These are phyloP conservation scores for Kazachstania sp. DNA, from an alignment of 1,139 yeast genomes.

Conservation along the genomic window DNA sequence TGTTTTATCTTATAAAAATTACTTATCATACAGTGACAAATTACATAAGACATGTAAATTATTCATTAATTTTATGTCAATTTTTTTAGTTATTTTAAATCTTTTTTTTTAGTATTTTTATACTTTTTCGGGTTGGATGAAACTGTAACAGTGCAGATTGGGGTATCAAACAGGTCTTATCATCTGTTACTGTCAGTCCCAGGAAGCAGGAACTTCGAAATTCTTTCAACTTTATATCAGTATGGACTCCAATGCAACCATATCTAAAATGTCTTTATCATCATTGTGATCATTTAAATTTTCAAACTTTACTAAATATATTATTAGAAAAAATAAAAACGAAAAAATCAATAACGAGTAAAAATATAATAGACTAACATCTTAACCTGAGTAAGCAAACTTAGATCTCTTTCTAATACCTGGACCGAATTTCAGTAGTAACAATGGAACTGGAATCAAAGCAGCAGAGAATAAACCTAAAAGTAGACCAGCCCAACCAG, in stretches of 20 bases:
- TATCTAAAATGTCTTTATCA: no score
- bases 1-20: neutral
- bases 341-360: neutral
- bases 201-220: no score
- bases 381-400: slow-evolving; percentile 33
- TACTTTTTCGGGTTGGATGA: no score
- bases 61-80: neutral
- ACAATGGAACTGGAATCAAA: slow-evolving; percentile 60
- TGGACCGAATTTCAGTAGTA: slow-evolving; percentile 52
- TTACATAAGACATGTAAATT: neutral
- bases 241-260: no score
- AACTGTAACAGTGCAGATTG: no score
- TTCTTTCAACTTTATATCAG: no score
- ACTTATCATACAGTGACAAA: neutral
- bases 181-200: no score
- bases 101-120: neutral
- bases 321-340: neutral
- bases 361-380: neutral
- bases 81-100: neutral
- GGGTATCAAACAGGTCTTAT: no score
- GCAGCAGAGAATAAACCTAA: slow-evolving; percentile 58
- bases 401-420: slow-evolving; percentile 48
- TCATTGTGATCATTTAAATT: no score
- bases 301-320: no score
- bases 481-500: slow-evolving; percentile 76